A percentile compares a stretch with the other conserved stretches of the same genome.
phyloP scores from a whole-genome alignment of 768 basidiomycete species.

The Postia placenta region DNA sequence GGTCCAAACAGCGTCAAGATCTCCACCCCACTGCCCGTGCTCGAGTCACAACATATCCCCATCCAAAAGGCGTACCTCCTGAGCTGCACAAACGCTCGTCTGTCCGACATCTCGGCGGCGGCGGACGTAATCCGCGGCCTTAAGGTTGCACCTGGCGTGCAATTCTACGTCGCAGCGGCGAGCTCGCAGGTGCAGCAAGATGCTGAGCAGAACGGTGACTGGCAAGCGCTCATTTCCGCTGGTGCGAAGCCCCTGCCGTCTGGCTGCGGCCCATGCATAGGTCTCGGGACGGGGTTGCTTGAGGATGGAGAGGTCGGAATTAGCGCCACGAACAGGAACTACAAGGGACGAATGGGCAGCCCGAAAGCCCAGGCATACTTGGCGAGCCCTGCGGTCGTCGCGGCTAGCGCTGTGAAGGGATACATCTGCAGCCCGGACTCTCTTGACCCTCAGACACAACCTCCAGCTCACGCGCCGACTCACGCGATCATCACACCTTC shows the following conservation, averaged over 20 bases:
- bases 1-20: slow-evolving; percentile 98
- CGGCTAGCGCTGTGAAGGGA: slow-evolving; percentile 90
- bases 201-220: slow-evolving; percentile 79
- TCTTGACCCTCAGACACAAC: slow-evolving; percentile 46
- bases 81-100: slow-evolving; percentile 95
- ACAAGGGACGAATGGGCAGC: slow-evolving; percentile 97
- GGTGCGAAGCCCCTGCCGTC: slow-evolving; percentile 92
- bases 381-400: slow-evolving; percentile 94
- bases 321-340: slow-evolving; percentile 97
- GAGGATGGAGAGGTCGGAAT: slow-evolving; percentile 96
- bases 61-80: slow-evolving; percentile 99
- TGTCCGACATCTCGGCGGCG: slow-evolving; percentile 89
- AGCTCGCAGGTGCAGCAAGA: slow-evolving; percentile 89
- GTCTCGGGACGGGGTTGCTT: slow-evolving; percentile 85
- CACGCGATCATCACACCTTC: slow-evolving; percentile 44
- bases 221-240: slow-evolving; percentile 79
- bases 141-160: slow-evolving; percentile 80
- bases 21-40: slow-evolving; percentile 85
- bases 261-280: slow-evolving; percentile 98
- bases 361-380: slow-evolving; percentile 95
- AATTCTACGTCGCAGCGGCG: slow-evolving; percentile 97
- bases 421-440: slow-evolving; percentile 82
- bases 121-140: slow-evolving; percentile 83
- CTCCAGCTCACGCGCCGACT: slow-evolving; percentile 44
- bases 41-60: slow-evolving; percentile 64